Evolutionary conservation across 2,329 filamentous ascomycete species (phyloP), one percentile per base, ranked within the genome.

Genomic region (Microdochium paspali): DNA sequence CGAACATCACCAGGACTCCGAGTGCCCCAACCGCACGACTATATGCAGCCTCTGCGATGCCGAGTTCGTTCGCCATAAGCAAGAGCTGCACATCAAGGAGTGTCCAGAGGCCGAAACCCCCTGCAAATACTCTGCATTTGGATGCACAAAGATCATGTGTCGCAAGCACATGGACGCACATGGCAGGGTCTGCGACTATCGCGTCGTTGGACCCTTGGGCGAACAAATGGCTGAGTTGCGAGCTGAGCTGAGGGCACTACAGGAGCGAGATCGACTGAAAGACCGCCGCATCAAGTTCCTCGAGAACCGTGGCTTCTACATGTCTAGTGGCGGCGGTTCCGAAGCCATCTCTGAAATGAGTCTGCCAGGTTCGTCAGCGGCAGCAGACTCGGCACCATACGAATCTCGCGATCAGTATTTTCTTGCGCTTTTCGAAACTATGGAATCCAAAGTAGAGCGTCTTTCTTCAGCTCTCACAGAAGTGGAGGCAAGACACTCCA

Each of bases 401-500:
- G 64, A 66, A 44, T 70, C 69, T 52, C 52, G 66, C 57, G 62
- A 71, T 60, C 61, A 72, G 56, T 66, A 71, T 56, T 61, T 72
- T 54, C 53, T 71, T 45, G 61, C 69, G 20, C 57, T 74, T 21
- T 68, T 76, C 21, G 68, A 76, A 54, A 66, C 70, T n/a, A 70
- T 76, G 53, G 76, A 80, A 55, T 71, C 58, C 59, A 76, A 68
- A 61, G 73, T 82, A 39, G 76, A 79, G 53, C 73, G 77, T 44
- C 62, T 83, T 2, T 74, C 77, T 45, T 73, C 77, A 47, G 73
- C 73, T 39, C 56, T 82, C 31, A 75, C 72, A 20, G 78, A 81
- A 49, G 68, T 80, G 45, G 79, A 82, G 56, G 75, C 74, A 3
- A 72, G 77, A 44, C 78, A 82, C 56, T 78, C 73, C 26, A 74